Conservation (phyloP, 2,329 filamentous ascomycete genomes). For the Xylariaceae sp. region DNA sequence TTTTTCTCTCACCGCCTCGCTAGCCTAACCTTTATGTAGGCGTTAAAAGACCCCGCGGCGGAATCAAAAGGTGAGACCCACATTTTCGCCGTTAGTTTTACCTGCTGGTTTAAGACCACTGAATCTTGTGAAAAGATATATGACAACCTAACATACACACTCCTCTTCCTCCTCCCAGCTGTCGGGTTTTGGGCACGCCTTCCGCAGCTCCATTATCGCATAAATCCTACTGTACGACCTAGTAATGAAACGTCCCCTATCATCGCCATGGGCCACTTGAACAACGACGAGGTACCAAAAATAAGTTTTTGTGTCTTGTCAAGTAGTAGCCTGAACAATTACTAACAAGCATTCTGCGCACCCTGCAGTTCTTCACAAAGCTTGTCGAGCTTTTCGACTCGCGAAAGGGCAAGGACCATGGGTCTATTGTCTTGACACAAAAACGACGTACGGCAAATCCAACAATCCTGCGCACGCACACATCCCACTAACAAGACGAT, state of each 20-base stretch:
- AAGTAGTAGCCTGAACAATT: too few relatives aligned
- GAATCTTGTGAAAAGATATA: too few relatives aligned
- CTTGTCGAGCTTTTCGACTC: conserved; percentile 71
- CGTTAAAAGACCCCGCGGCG: too few relatives aligned
- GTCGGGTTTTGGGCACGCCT: not conserved
- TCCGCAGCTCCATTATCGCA: not conserved
- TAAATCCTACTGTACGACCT: not conserved
- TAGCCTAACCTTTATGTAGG: too few relatives aligned
- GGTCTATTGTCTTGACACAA: conserved; percentile 76
- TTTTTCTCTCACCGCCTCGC: too few relatives aligned
- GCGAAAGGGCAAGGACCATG: conserved; percentile 72
- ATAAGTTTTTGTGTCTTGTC: too few relatives aligned
- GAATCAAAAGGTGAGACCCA: too few relatives aligned
- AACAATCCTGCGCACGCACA: not conserved
- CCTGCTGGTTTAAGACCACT: too few relatives aligned
- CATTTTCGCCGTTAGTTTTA: too few relatives aligned
- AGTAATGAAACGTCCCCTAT: not conserved
- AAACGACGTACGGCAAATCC: conserved; percentile 72
- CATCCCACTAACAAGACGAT: conserved; percentile 2
- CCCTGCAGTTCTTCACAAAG: conserved; percentile 75
- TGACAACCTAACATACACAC: too few relatives aligned
- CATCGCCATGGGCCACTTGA: conserved; percentile 55
- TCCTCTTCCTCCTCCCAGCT: too few relatives aligned
- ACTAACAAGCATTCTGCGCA: conserved; percentile 11
- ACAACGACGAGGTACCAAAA: conserved; percentile 62